Percentiles rank a stretch among this genome's conserved stretches.
phyloP scores from a whole-genome alignment of 164 flowering plant genomes.

The Chimonanthus praecox region DNA sequence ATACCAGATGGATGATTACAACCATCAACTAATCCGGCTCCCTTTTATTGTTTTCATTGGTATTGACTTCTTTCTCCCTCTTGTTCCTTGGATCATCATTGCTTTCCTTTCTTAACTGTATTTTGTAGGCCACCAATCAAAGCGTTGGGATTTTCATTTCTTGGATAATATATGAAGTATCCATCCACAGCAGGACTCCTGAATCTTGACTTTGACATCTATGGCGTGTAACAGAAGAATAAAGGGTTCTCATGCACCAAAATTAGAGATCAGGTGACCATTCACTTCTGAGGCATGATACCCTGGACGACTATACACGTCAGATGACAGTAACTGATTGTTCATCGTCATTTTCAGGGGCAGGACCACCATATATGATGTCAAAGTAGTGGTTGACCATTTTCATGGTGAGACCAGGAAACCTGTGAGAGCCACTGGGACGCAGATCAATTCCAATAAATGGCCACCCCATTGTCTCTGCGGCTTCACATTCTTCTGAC shows the following conservation, averaged over 20 bases:
- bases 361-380: constrained; percentile 48
- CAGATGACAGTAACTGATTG: constrained; percentile 11
- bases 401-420: constrained; percentile 74
- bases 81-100: no score
- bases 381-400: constrained; percentile 59
- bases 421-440: constrained; percentile 58
- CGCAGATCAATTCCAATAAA: constrained; percentile 59
- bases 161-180: neutral
- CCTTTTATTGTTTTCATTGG: neutral
- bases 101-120: neutral
- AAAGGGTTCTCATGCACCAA: no score
- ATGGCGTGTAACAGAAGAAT: neutral
- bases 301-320: neutral
- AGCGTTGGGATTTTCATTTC: neutral
- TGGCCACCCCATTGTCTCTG: constrained; percentile 83
- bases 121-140: neutral
- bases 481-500: constrained; percentile 93
- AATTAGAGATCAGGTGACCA: neutral
- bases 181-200: neutral
- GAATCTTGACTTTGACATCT: neutral
- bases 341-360: constrained; percentile 33
- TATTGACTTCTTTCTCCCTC: neutral
- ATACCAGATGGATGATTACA: no score
- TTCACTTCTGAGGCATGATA: neutral
- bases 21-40: no score